Conservation (phyloP, 306 rosid species). For the Rosa persica region DNA sequence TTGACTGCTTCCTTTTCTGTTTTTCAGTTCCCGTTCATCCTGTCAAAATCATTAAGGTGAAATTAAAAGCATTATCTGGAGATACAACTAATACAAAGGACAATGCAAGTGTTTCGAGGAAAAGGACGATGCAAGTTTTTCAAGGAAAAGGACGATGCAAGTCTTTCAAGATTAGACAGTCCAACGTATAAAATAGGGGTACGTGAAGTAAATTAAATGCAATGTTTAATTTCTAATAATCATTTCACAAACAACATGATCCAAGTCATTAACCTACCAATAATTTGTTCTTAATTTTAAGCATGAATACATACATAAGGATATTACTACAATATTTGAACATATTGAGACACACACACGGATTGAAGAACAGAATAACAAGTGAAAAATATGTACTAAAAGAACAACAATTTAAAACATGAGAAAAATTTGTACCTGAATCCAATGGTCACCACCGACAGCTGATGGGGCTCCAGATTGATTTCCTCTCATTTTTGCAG, state of each 20-base stretch:
- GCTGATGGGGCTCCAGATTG: slow-evolving; percentile 52
- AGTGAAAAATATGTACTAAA: not conserved
- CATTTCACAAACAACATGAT: not conserved
- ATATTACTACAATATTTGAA: not conserved
- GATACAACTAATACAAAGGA: not conserved
- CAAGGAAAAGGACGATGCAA: not conserved
- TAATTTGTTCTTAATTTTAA: not conserved
- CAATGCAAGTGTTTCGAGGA: not conserved
- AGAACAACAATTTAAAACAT: slow-evolving; percentile 4
- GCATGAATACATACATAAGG: not conserved
- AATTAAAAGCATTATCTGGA: slow-evolving; percentile 2
- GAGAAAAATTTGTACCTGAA: slow-evolving; percentile 54
- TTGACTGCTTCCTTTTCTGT: slow-evolving; percentile 97
- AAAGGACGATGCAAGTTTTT: not conserved
- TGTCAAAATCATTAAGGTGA: slow-evolving; percentile 33
- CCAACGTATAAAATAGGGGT: not conserved
- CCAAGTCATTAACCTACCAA: not conserved
- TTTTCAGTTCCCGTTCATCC: slow-evolving; percentile 96
- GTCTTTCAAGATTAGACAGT: not conserved
- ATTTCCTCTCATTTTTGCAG: slow-evolving; percentile 59
- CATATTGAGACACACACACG: not conserved
- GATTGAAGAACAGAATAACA: not conserved
- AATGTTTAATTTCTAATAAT: not conserved
- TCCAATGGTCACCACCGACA: slow-evolving; percentile 70
- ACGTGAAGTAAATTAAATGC: not conserved